Evolutionary conservation across 129 eudicot genomes (phyloP).

Genomic region (Sambucus nigra): DNA sequence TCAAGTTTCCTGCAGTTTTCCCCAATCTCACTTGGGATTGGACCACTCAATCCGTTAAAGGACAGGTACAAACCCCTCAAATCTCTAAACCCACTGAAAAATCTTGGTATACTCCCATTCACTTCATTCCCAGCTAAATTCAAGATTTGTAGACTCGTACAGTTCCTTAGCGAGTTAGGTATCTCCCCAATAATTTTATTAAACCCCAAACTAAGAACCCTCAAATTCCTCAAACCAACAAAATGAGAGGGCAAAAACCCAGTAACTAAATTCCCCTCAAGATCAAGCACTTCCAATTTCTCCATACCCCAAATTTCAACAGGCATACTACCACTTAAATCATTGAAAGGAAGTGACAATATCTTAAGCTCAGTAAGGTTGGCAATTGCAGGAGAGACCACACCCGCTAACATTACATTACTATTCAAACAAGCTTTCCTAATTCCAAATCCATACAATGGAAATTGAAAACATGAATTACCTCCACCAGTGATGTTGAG

Average conservation of each 20-base stretch:
- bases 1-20: conserved; percentile 60
- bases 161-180: conserved; percentile 41
- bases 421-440: conserved; percentile 43
- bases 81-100: conserved; percentile 47
- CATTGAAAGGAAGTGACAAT: conserved; percentile 78
- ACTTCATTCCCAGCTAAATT: conserved; percentile 71
- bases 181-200: conserved; percentile 64
- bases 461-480: conserved; percentile 47
- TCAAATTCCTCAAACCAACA: conserved; percentile 48
- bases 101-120: conserved; percentile 55
- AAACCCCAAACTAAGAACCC: conserved; percentile 81
- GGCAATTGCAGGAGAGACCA: conserved; percentile 38
- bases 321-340: conserved; percentile 65
- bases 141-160: conserved; percentile 46
- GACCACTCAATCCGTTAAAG: conserved; percentile 46
- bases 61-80: conserved; percentile 81
- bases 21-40: conserved; percentile 59
- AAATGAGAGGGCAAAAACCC: conserved; percentile 41
- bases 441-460: conserved; percentile 80
- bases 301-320: conserved; percentile 77
- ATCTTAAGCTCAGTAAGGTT: conserved; percentile 51
- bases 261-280: conserved; percentile 64
- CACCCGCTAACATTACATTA: conserved; percentile 41
- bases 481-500: conserved; percentile 72
- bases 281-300: conserved; percentile 82